Base-by-base conservation (phyloP, 2,329 filamentous ascomycete genomes). In the Colletotrichum euphorbiae region DNA sequence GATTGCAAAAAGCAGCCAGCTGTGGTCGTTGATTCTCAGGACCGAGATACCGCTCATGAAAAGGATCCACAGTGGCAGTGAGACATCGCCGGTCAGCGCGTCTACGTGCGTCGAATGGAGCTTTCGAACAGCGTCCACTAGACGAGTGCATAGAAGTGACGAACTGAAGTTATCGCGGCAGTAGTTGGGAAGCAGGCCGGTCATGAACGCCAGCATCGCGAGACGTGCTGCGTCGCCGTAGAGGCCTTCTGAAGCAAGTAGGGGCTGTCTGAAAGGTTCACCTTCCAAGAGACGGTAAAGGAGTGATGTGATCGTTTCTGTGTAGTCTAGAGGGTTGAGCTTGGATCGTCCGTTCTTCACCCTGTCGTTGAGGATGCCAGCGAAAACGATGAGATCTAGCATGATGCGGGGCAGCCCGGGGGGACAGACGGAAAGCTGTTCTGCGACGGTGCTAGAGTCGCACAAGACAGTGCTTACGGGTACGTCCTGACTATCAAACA, bases 201-300 rank as follows among this genome's bases (percentile, higher is more conserved):
- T 55, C 51, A 55, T 55, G 33, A 55, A 55, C n/a, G 51, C 31
- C 31, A 55, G 31, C 51, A 40, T 55, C 12, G 51, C 33, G 17
- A 55, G 51, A 9, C 36, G 17, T 40, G 11, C 31, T 19, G 31
- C 31, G 36, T 55, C 33, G 52, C 19, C 17, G 33, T 42, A 8
- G 36, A 55, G 36, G 19, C 38, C 56, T 38, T 59, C 56, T 21
- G 43, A 17, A 38, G 56, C 43, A 17, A 59, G 28, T 2, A 6
- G 17, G 6, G 56, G 43, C 31, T n/a, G 28, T 17, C 28, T 50
- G 56, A 59, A 48, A 40, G 56, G 56, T 19, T 50, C 56, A 7
- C 28, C 56, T n/a, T 59, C 56, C 56, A 59, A 59, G 42, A 59
- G 56, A 36, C 31, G 56, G n/a, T 59, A 59, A 19, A 59, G 12